Conservation (phyloP, 1,284 basidiomycete genomes). For the Boletellus sp. region DNA sequence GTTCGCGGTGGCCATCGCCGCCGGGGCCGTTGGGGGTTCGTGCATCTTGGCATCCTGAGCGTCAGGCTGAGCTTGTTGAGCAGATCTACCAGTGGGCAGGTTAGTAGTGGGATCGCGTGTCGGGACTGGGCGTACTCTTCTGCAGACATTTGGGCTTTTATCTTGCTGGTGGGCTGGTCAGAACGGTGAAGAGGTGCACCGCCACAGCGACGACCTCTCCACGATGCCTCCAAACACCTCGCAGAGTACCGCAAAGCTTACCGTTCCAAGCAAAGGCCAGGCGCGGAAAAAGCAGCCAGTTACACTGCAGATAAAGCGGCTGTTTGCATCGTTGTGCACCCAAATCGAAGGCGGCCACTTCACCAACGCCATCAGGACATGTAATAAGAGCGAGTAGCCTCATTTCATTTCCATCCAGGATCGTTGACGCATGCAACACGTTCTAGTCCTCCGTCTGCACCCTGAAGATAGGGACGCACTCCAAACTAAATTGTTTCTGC, state of each 20-base stretch:
- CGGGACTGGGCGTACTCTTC: slow-evolving; percentile 42
- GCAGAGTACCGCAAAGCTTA: slow-evolving; percentile 7
- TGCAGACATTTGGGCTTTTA: slow-evolving; percentile 46
- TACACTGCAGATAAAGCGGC: slow-evolving; percentile 56
- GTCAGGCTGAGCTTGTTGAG: slow-evolving; percentile 34
- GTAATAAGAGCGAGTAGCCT: slow-evolving; percentile 73
- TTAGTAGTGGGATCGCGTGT: slow-evolving; percentile 1
- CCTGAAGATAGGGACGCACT: slow-evolving; percentile 68
- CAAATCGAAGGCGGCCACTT: slow-evolving; percentile 84
- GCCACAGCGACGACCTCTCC: slow-evolving; percentile 8
- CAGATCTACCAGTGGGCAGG: slow-evolving; percentile 25
- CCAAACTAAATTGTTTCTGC: slow-evolving; percentile 77
- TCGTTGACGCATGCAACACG: slow-evolving; percentile 14
- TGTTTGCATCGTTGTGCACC: slow-evolving; percentile 76
- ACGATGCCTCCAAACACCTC: slow-evolving; percentile 23
- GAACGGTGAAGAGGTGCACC: slow-evolving; percentile 21
- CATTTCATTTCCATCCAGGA: slow-evolving; percentile 25
- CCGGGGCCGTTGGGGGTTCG: slow-evolving; percentile 34
- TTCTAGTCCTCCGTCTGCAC: slow-evolving; percentile 64
- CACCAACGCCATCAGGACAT: slow-evolving; percentile 79
- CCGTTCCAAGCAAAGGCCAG: slow-evolving; percentile 9
- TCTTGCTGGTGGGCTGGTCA: slow-evolving; percentile 7
- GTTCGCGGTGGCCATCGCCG: slow-evolving; percentile 30
- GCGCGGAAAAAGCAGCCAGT: slow-evolving; percentile 57
- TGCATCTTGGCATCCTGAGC: slow-evolving; percentile 34